Evolutionary conservation across 164 flowering plant species (phyloP), one percentile per base, ranked within the genome.

Genomic region (Macadamia integrifolia): DNA sequence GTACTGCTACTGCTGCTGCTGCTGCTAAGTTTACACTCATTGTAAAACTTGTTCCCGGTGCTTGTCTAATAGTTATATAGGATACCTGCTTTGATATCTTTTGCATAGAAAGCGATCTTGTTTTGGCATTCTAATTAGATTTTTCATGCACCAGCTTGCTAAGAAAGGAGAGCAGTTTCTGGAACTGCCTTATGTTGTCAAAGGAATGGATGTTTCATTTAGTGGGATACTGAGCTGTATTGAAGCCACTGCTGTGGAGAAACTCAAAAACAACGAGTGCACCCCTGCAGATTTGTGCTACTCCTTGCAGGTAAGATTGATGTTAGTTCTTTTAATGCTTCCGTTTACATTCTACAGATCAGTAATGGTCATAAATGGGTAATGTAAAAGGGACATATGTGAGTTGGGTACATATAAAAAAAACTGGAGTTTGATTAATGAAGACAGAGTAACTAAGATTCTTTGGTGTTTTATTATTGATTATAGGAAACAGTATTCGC

Each of bases 191-290:
- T 94, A 94, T 80, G 97, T 77, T 80, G 97, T 93, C 44, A 93
- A 93, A 79, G 97, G 97, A 67, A 93, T 91, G 97, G 98, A 93
- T 81, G 97, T 91, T 32, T 91, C 98, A 23, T 94, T 94, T 68
- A 94, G 97, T 76, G 98, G 98, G 68, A 80, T 93, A 68, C 76
- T 93, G 77, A 93, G 98, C 79, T 93, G 72, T 58, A 90, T 88
- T 44, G 98, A 93, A 83, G 84, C 95, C 64, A 85, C 92, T 68
- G 92, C 98, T 53, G 86, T 71, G 64, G 95, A 94, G 80, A 88
- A 90, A 84, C 93, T 92, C 6, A 85, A 88, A 66, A 87, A 78
- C 69, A 85, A 88, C 62, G 98, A 94, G 80, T 94, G 98, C 84
- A 90, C 98, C 35, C 95, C 97, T 70, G 98, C 96, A 62, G 97